Conservation (phyloP, 352 stramenopile genomes). For the Phytophthora kernoviae region DNA sequence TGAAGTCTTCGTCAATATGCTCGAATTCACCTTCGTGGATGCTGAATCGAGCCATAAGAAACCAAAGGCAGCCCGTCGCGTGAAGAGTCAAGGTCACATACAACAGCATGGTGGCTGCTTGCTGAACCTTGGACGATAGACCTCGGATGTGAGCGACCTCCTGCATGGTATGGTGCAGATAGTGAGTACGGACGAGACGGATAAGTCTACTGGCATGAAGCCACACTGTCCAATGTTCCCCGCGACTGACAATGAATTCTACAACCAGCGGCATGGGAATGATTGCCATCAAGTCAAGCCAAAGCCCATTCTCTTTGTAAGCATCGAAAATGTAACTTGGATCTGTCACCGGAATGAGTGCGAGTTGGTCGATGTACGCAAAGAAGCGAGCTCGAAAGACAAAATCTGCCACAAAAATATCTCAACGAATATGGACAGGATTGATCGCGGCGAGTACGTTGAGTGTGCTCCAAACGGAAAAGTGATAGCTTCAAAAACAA, state of each 20-base stretch:
- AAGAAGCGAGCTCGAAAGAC: slow-evolving; percentile 58
- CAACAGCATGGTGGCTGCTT: slow-evolving; percentile 61
- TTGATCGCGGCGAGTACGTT: slow-evolving; percentile 50
- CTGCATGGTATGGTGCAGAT: slow-evolving; percentile 55
- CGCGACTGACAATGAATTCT: slow-evolving; percentile 42
- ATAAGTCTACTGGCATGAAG: slow-evolving; percentile 53
- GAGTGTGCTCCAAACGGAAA: slow-evolving; percentile 52
- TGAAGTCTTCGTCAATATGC: slow-evolving; percentile 31
- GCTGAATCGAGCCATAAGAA: slow-evolving; percentile 71
- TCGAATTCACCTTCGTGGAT: slow-evolving; percentile 38
- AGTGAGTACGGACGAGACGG: slow-evolving; percentile 53
- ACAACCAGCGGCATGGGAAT: slow-evolving; percentile 58
- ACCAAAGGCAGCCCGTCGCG: slow-evolving; percentile 72
- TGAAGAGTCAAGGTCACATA: slow-evolving; percentile 70
- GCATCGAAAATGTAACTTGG: slow-evolving; percentile 66
- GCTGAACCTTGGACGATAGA: slow-evolving; percentile 67
- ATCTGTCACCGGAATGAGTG: slow-evolving; percentile 68
- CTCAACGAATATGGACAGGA: slow-evolving; percentile 59
- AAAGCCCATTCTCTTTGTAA: slow-evolving; percentile 60
- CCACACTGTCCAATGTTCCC: slow-evolving; percentile 38
- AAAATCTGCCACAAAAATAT: slow-evolving; percentile 64
- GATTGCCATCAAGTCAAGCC: slow-evolving; percentile 60
- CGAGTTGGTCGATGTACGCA: slow-evolving; percentile 68
- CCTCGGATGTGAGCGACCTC: slow-evolving; percentile 57
- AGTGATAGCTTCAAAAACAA: slow-evolving; percentile 64